Percentiles rank a stretch among this genome's conserved stretches.
Evolutionary conservation across 495 filamentous ascomycete genomes (phyloP).

Genomic region (Bacidia gigantensis): DNA sequence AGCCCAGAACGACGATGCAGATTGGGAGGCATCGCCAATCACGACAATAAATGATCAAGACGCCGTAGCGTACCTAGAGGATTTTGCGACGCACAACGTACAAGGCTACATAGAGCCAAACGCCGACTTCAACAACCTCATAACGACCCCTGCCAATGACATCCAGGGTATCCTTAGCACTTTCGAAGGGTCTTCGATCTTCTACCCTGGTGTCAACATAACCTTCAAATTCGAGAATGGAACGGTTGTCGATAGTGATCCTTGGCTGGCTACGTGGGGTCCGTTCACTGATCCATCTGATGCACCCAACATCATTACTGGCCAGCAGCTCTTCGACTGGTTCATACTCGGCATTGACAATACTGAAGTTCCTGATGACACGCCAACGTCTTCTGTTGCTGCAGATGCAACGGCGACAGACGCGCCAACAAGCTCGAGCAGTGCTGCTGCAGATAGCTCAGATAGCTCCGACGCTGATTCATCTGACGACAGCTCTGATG

Average conservation of each 20-base stretch:
- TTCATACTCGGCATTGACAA: conserved; percentile 28
- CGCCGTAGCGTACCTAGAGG: conserved; percentile 26
- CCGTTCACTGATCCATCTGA: conserved; percentile 13
- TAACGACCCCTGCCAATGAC: conserved; percentile 30
- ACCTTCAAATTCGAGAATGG: conserved; percentile 30
- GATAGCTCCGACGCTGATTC: neutral
- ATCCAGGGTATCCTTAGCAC: conserved; percentile 26
- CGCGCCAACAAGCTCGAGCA: neutral
- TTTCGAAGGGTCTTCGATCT: conserved; percentile 27
- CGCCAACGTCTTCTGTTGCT: neutral
- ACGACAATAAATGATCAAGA: conserved; percentile 32
- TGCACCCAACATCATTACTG: conserved; percentile 32
- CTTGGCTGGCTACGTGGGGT: conserved; percentile 28
- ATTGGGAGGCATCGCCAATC: conserved; percentile 28
- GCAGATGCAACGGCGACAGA: conserved; percentile 4
- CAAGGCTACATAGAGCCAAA: conserved; percentile 32
- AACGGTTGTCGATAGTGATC: conserved; percentile 14
- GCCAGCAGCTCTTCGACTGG: conserved; percentile 36
- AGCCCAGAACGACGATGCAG: conserved; percentile 6
- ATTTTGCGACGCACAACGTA: conserved; percentile 28
- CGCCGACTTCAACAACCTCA: conserved; percentile 39
- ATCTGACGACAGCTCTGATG: conserved; percentile 1
- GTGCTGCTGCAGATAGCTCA: neutral
- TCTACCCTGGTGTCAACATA: conserved; percentile 35
- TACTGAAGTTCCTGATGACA: neutral